phyloP scores from a whole-genome alignment of 1,139 yeast species.

The Blastobotrys capitulatus region DNA sequence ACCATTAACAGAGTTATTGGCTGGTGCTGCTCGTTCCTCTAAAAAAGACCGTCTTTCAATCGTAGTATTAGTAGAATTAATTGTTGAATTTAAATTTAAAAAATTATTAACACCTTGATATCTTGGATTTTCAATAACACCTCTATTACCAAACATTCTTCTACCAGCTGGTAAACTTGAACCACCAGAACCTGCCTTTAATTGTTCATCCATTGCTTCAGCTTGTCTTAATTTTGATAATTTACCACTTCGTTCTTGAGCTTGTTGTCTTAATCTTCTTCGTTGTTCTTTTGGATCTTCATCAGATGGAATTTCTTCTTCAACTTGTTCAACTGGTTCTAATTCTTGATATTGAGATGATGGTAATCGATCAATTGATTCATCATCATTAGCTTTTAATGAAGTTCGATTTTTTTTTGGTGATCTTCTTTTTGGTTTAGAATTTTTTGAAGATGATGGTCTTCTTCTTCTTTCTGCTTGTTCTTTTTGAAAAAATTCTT shows the following conservation, averaged over 20 bases:
- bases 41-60: background rate
- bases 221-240: background rate
- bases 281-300: slow-evolving; percentile 5
- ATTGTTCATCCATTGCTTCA: background rate
- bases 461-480: background rate
- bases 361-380: too few relatives aligned
- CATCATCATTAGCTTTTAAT: background rate
- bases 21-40: background rate
- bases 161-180: background rate
- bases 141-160: slow-evolving; percentile 1
- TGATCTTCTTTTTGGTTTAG: background rate
- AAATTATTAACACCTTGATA: background rate
- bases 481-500: background rate
- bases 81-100: background rate
- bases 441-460: background rate
- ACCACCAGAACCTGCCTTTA: background rate
- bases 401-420: background rate
- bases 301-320: background rate
- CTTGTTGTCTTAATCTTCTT: slow-evolving; percentile 5
- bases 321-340: background rate
- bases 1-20: background rate
- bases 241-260: background rate
- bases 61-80: background rate
- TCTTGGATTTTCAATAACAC: background rate
- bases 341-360: too few relatives aligned